These are phyloP conservation scores for Polygonum maritimum DNA, from an alignment of 148 eudicot genomes.

Conservation along the genomic window DNA sequence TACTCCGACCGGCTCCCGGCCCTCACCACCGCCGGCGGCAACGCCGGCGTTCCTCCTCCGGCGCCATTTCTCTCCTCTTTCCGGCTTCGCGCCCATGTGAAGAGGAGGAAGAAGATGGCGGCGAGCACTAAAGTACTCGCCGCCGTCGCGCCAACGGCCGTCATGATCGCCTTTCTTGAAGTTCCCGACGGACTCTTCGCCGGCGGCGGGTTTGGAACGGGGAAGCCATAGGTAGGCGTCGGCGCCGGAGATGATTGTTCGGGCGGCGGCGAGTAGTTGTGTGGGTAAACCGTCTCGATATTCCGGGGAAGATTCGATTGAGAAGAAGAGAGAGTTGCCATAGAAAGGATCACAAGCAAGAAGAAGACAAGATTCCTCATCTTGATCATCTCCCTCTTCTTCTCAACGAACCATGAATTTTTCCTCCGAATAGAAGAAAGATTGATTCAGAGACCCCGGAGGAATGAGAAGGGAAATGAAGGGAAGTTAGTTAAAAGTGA, in stretches of 20 bases:
- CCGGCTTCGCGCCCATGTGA: not conserved
- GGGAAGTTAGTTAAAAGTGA: not conserved
- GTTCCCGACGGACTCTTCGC: conserved; percentile 2
- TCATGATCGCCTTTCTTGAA: conserved; percentile 33
- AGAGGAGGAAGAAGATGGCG: not conserved
- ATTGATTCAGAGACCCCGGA: not conserved
- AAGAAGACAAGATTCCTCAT: not conserved
- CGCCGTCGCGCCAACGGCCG: conserved; percentile 65
- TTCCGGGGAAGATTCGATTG: conserved; percentile 38
- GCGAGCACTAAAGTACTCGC: conserved; percentile 18
- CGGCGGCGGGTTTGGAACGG: not conserved
- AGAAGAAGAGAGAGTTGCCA: conserved; percentile 22
- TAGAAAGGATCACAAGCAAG: conserved; percentile 20
- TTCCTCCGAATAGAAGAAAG: not conserved
- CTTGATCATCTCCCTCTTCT: not conserved
- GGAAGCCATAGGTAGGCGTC: not conserved
- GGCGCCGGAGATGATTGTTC: conserved; percentile 14
- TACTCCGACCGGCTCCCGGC: conserved; percentile 22
- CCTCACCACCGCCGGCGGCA: not conserved
- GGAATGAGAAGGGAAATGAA: not conserved
- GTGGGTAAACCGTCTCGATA: conserved; percentile 36
- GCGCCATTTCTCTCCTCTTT: not conserved
- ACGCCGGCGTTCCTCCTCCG: not conserved
- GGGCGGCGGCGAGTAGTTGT: conserved; percentile 15
- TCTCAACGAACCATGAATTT: conserved; percentile 4